Base-by-base conservation (phyloP, 2,329 filamentous ascomycete genomes). In the Trematosphaeria pertusa region DNA sequence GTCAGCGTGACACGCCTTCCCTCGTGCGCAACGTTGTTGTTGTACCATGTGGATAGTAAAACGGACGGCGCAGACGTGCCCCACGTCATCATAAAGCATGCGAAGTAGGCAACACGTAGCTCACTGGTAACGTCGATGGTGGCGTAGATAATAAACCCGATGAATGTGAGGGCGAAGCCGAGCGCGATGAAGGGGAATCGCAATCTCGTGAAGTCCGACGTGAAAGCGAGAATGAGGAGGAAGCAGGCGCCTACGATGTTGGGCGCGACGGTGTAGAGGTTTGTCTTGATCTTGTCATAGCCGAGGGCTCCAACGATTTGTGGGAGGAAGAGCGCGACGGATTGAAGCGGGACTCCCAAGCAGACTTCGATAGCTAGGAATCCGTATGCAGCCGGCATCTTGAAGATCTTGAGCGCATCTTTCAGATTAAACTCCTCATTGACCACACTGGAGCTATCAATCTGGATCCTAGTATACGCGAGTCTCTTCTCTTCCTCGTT, bases 1-100 rank as follows among this genome's bases (percentile, higher is more conserved):
- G 88, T 91, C 11, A 91, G 75, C 0, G 86, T 78, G 5, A 90
- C 79, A 36, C 88, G 85, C 28, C 85, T 82, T 46, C 86, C 86
- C 70, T 92, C 89, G 60, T 92, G 82, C 1, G 88, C 87, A 45
- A 91, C 82, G 65, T 93, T 93, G 76, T 92, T 92, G 73, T 89
- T 92, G 73, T 91, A 91, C 86, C 85, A 87, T 46, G 83, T 77
- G 56, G 84, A 74, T 12, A 86, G 75, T 10, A 92, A 76, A 7
- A 91, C 87, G 0, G 84, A 88, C 0, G 89, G 88, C 0, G 88
- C 87, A 1, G 84, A 86, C 0, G 87, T 90, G 12, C 88, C 88
- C 85, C 87, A 91, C 9, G 85, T 87, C 87, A 91, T 90, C 86
- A 91, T 88, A 69, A 91, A 92, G 43, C 81, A 85, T 4, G 87